Evolutionary conservation across 805 yeast species (phyloP).

Genomic region (Yamadazyma kitorensis): DNA sequence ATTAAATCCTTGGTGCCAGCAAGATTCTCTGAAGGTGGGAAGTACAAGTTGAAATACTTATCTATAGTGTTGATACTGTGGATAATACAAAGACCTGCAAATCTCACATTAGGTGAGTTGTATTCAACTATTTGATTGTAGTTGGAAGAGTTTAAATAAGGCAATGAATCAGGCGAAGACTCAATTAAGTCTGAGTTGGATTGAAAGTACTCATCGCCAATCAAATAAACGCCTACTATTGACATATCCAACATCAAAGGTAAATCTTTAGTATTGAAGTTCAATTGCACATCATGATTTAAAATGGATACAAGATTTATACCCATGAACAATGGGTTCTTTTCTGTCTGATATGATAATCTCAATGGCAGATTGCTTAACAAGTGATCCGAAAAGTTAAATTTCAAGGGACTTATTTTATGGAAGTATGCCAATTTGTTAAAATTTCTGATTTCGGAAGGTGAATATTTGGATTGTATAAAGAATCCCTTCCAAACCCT

Average conservation of each 20-base stretch:
- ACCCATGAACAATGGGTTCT: constrained; percentile 14
- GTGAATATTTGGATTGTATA: constrained; percentile 36
- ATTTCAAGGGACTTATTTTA: constrained; percentile 17
- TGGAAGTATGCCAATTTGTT: constrained; percentile 57
- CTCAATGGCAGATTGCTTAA: constrained; percentile 23
- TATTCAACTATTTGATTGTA: constrained; percentile 12
- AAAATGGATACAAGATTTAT: constrained; percentile 23
- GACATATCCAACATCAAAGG: constrained; percentile 38
- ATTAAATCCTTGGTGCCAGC: constrained; percentile 11
- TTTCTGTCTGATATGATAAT: constrained; percentile 22
- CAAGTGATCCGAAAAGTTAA: constrained; percentile 23
- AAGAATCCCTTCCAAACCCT: constrained; percentile 32
- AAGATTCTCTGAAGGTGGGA: constrained; percentile 37
- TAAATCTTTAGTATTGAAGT: constrained; percentile 23
- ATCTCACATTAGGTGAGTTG: constrained; percentile 16
- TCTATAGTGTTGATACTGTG: constrained; percentile 56
- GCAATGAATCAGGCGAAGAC: constrained; percentile 12
- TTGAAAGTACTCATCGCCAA: constrained; percentile 22
- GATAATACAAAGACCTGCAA: constrained; percentile 55
- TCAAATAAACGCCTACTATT: constrained; percentile 36
- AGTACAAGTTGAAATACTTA: constrained; percentile 50
- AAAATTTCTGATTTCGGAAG: constrained; percentile 52
- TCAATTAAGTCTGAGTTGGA: constrained; percentile 20
- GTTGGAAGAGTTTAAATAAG: constrained; percentile 18
- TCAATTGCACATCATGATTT: constrained; percentile 16